Percentiles rank a stretch among this genome's conserved stretches.
These are phyloP conservation scores for Cordia subcordata DNA, from an alignment of 257 asterid genomes.

Conservation along the genomic window DNA sequence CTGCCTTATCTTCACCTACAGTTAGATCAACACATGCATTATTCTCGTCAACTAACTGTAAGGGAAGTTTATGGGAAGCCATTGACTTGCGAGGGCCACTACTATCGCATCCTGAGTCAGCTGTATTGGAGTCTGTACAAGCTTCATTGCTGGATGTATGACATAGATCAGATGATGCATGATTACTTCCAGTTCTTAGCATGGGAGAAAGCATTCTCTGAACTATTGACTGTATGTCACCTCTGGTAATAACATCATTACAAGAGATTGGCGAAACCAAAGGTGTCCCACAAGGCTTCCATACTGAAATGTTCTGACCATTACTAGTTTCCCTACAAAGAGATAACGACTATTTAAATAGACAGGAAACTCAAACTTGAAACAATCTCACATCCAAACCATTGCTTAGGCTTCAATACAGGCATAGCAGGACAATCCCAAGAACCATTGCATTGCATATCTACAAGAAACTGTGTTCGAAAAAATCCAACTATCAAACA, in stretches of 20 bases:
- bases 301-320: conserved; percentile 64
- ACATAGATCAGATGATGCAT: conserved; percentile 33
- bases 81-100: conserved; percentile 41
- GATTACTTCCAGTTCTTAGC: conserved; percentile 48
- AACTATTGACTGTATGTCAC: conserved; percentile 84
- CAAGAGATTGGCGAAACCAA: conserved; percentile 90
- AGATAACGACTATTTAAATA: conserved; percentile 14
- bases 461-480: too few species aligned
- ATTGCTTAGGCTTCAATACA: not conserved
- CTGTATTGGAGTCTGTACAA: conserved; percentile 28
- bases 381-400: not conserved
- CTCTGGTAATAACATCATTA: conserved; percentile 72
- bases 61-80: conserved; percentile 63
- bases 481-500: too few species aligned
- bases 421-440: not conserved
- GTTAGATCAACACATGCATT: conserved; percentile 89
- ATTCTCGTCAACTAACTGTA: conserved; percentile 94
- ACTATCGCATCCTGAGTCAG: conserved; percentile 41
- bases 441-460: too few species aligned
- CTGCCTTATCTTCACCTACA: conserved; percentile 82
- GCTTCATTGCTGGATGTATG: conserved; percentile 27
- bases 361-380: conserved; percentile 1
- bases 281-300: conserved; percentile 99
- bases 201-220: conserved; percentile 80
- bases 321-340: conserved; percentile 62